phyloP scores from a whole-genome alignment of 2,329 filamentous ascomycete genomes.

The Chaetomium olivaceum region DNA sequence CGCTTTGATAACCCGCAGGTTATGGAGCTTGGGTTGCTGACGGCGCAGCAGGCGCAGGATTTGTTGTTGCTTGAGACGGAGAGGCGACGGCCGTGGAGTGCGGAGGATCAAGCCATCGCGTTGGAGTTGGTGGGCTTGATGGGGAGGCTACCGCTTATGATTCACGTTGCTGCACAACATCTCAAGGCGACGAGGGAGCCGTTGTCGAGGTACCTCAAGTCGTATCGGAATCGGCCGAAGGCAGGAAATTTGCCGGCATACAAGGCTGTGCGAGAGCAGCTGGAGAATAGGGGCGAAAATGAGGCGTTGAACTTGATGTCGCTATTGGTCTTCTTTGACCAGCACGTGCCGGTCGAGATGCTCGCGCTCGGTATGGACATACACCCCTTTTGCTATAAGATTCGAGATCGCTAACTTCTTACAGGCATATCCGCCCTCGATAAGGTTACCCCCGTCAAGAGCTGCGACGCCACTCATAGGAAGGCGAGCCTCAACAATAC shows the following conservation, averaged over 20 bases:
- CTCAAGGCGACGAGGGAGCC: constrained; percentile 62
- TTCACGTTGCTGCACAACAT: constrained; percentile 65
- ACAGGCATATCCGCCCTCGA: constrained; percentile 49
- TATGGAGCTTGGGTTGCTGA: constrained; percentile 57
- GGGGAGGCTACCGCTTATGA: constrained; percentile 65
- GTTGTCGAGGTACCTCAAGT: constrained; percentile 60
- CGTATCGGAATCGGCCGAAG: constrained; percentile 57
- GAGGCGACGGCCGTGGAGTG: constrained; percentile 55
- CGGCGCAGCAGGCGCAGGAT: constrained; percentile 57
- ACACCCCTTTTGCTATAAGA: not conserved
- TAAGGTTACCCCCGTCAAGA: constrained; percentile 49
- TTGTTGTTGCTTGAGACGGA: constrained; percentile 64
- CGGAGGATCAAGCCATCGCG: constrained; percentile 57
- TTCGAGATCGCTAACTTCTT: constrained; percentile 21
- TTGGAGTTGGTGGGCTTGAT: constrained; percentile 64
- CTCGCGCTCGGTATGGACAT: constrained; percentile 52
- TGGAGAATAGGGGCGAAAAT: constrained; percentile 47
- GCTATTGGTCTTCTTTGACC: constrained; percentile 64
- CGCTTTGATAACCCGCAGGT: constrained; percentile 60
- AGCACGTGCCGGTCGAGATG: constrained; percentile 66
- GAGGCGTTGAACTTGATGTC: constrained; percentile 66
- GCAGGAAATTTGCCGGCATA: constrained; percentile 53
- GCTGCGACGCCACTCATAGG: constrained; percentile 41
- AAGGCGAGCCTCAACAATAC: constrained; percentile 49
- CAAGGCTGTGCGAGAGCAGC: constrained; percentile 50